Conservation (phyloP, 441 rosid genomes). For the Gossypium lobatum region DNA sequence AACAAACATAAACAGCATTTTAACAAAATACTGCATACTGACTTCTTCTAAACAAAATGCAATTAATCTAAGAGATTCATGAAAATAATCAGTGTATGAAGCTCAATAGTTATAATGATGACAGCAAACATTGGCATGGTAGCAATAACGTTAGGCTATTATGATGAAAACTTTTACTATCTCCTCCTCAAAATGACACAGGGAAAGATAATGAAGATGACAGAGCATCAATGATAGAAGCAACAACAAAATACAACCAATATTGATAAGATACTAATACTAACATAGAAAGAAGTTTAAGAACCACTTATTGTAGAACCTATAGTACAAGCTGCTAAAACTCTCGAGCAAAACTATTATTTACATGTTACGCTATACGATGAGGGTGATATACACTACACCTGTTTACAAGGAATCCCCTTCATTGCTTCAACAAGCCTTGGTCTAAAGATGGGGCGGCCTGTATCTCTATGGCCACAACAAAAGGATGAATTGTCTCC, state of each 20-base stretch:
- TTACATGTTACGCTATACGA: conserved; percentile 8
- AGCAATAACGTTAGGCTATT: neutral
- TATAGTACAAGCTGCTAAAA: neutral
- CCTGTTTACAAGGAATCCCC: conserved; percentile 82
- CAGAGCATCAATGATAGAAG: neutral
- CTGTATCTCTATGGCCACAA: conserved; percentile 73
- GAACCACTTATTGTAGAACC: neutral
- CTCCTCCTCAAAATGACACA: neutral
- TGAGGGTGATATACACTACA: conserved; percentile 17
- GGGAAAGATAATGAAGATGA: neutral
- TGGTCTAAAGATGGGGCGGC: conserved; percentile 83
- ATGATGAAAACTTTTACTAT: neutral
- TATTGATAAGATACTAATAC: neutral
- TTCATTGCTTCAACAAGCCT: conserved; percentile 80
- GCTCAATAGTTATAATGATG: neutral
- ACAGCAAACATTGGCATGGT: neutral
- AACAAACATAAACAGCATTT: neutral
- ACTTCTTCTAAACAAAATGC: neutral
- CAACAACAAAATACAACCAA: neutral
- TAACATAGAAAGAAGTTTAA: conserved; percentile 6
- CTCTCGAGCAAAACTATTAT: neutral
- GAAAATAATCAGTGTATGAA: neutral
- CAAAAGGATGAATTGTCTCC: conserved; percentile 91
- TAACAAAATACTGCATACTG: neutral
- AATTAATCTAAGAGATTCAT: neutral